phyloP scores from a whole-genome alignment of 768 basidiomycete species.

The Tulasnella sp. region DNA sequence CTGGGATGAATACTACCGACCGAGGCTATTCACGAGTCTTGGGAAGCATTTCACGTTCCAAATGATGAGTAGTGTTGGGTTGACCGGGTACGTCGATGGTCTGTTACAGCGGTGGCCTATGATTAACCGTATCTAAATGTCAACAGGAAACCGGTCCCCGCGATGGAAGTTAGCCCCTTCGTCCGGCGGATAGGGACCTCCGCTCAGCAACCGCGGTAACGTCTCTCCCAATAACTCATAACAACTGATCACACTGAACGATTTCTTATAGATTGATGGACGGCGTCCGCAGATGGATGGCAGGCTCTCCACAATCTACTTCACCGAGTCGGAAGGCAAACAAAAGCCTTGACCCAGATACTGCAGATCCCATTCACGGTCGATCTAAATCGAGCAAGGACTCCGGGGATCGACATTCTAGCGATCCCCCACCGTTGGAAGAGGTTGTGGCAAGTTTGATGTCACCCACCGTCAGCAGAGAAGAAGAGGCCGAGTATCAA shows the following conservation, averaged over 20 bases:
- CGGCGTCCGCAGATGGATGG: slow-evolving; percentile 69
- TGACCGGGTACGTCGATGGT: slow-evolving; percentile 49
- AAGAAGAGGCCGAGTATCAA: slow-evolving; percentile 61
- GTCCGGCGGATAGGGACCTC: slow-evolving; percentile 33
- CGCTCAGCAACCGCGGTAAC: slow-evolving; percentile 27
- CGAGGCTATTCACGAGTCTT: slow-evolving; percentile 67
- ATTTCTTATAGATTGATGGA: slow-evolving; percentile 48
- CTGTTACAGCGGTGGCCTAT: not conserved
- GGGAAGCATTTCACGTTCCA: slow-evolving; percentile 84
- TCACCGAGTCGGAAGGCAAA: slow-evolving; percentile 18
- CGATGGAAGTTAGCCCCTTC: slow-evolving; percentile 65
- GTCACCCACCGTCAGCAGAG: slow-evolving; percentile 47
- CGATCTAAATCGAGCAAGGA: not conserved
- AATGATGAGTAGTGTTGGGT: slow-evolving; percentile 80
- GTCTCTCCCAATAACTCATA: slow-evolving; percentile 2
- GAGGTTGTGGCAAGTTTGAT: slow-evolving; percentile 45
- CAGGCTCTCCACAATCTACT: slow-evolving; percentile 33
- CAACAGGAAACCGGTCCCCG: slow-evolving; percentile 53
- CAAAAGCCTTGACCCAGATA: not conserved
- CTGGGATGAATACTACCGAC: slow-evolving; percentile 84
- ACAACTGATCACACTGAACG: not conserved
- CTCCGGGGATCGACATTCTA: slow-evolving; percentile 19
- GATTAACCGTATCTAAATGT: not conserved
- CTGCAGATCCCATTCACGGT: not conserved
- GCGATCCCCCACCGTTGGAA: slow-evolving; percentile 37